Percentiles rank a stretch among this genome's conserved stretches.
phyloP scores from a whole-genome alignment of 179 eudicot species.

The Beta lomatogona region DNA sequence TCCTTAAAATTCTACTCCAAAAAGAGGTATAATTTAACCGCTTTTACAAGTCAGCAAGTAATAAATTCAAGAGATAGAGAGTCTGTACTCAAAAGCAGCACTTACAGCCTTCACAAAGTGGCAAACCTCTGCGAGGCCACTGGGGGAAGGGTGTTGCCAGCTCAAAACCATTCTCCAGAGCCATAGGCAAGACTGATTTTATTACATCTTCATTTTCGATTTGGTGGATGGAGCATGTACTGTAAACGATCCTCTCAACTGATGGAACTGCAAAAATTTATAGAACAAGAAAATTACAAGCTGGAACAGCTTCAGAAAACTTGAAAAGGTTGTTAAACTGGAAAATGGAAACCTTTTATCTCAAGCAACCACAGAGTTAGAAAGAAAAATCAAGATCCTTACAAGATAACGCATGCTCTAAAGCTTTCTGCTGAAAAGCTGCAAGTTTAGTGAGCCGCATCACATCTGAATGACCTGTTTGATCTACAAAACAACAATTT shows the following conservation, averaged over 20 bases:
- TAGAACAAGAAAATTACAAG: background rate
- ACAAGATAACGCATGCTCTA: conserved; percentile 90
- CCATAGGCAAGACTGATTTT: conserved; percentile 62
- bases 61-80: background rate
- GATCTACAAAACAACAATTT: conserved; percentile 32
- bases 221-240: conserved; percentile 93
- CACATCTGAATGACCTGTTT: conserved; percentile 40
- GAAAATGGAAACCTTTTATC: conserved; percentile 1
- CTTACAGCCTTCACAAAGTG: conserved; percentile 88
- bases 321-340: background rate
- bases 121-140: conserved; percentile 95
- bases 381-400: conserved; percentile 31
- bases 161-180: conserved; percentile 68
- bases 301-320: background rate
- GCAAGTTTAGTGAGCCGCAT: conserved; percentile 69
- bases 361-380: background rate
- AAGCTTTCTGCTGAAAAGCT: conserved; percentile 85
- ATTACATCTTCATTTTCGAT: conserved; percentile 95
- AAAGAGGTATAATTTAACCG: background rate
- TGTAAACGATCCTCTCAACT: conserved; percentile 90
- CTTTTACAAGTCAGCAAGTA: background rate
- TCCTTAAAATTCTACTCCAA: background rate
- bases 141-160: conserved; percentile 70
- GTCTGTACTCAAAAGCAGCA: conserved; percentile 6
- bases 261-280: conserved; percentile 63